Evolutionary conservation across 345 rosid species (phyloP), one percentile per base, ranked within the genome.

Genomic region (Carallia brachiata): DNA sequence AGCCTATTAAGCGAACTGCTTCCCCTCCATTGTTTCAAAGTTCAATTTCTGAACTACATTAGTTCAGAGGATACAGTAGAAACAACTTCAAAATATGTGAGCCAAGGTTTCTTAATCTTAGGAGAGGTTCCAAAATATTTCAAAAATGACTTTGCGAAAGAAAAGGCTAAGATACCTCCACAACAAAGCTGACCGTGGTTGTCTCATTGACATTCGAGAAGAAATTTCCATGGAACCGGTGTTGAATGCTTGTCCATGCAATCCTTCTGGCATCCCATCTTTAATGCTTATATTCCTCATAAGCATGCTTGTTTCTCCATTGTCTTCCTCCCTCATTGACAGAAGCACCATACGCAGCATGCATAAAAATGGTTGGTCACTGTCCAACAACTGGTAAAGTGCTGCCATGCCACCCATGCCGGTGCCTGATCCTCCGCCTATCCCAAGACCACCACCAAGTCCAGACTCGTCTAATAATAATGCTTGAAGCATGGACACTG

Each of bases 401-500:
- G 96, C 90, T 39, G 97, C 79, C 99, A 96, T 92, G 71, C 98
- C 99, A 80, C 99, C 99, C 99, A 96, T 96, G 70, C 99, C 99
- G 75, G 99, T 96, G 78, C 99, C 99, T 36, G 99, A 96, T 78
- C 98, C 99, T 70, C 97, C 97, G 66, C 99, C 98, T 62, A 96
- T 96, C 69, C 98, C 99, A 75, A 96, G 98, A 75, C 99, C 99
- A 72, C 99, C 98, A 72, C 99, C 99, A 68, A 96, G 94, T 73
- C 99, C 97, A 69, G 97, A 89, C 74, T 96, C 97, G 70, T 96
- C 98, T 80, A 96, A 77, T 64, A 96, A 79, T 73, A 96, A 84
- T 59, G 99, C 97, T 84, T 92, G 97, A 73, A 96, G 99, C 98
- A 96, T 92, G 69, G 89, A 80, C 70, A 96, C 96, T 54, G 97